Percentiles rank a stretch among this genome's conserved stretches.
These are phyloP conservation scores for Syzygium malaccense DNA, from an alignment of 441 rosid genomes.

Conservation along the genomic window DNA sequence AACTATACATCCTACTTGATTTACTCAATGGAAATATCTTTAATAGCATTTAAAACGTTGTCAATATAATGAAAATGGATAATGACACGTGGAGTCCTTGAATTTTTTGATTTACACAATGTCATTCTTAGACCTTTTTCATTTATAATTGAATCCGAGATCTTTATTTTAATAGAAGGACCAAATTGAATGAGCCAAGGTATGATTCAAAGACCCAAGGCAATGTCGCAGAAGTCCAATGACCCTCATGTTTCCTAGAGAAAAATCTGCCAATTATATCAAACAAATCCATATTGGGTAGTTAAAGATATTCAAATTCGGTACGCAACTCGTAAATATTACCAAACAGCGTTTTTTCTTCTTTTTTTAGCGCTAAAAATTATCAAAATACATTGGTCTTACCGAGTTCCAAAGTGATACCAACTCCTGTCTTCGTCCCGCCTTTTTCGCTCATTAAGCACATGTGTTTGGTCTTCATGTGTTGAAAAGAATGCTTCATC, in stretches of 20 bases:
- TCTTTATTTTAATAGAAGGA: neutral
- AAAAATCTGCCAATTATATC: neutral
- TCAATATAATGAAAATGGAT: too few species aligned
- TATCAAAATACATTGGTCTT: neutral
- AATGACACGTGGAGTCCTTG: too few species aligned
- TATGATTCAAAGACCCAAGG: neutral
- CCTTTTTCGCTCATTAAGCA: neutral
- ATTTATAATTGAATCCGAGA: too few species aligned
- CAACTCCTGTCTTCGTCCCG: neutral
- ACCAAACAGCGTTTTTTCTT: neutral
- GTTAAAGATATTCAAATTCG: neutral
- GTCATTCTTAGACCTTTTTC: too few species aligned
- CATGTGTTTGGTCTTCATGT: neutral
- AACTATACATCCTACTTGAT: too few species aligned
- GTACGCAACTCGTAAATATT: neutral
- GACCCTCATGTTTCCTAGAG: neutral
- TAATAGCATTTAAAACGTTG: too few species aligned
- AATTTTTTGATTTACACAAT: too few species aligned
- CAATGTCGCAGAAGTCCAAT: neutral
- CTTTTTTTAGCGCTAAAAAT: neutral
- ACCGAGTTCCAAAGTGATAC: neutral
- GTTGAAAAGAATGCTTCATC: neutral
- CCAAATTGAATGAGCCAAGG: neutral
- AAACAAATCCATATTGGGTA: neutral
- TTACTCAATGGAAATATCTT: too few species aligned